phyloP scores from a whole-genome alignment of 2,329 filamentous ascomycete genomes.

The Botrytis hyacinthi region DNA sequence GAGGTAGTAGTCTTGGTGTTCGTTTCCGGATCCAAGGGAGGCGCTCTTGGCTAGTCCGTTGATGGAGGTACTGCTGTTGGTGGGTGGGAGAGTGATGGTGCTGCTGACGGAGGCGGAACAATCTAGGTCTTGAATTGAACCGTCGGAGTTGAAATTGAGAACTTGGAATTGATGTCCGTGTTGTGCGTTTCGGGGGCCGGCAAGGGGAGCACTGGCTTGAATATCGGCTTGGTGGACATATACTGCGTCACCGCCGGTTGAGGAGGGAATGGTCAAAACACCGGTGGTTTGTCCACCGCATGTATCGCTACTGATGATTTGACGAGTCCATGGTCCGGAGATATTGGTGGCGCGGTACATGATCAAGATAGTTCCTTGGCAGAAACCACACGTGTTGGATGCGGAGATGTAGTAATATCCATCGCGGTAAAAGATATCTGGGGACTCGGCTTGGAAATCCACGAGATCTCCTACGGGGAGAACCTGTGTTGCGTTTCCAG shows the following conservation, averaged over 20 bases:
- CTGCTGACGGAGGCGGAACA: slow-evolving; percentile 5
- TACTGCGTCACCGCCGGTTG: slow-evolving; percentile 18
- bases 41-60: background rate
- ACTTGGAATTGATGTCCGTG: slow-evolving; percentile 16
- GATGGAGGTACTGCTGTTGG: background rate
- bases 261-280: slow-evolving; percentile 27
- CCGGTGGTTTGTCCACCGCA: slow-evolving; percentile 31
- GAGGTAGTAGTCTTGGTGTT: slow-evolving; percentile 20
- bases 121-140: background rate
- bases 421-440: slow-evolving; percentile 31
- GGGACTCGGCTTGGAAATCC: slow-evolving; percentile 30
- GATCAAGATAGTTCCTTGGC: slow-evolving; percentile 29
- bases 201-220: slow-evolving; percentile 26
- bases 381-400: slow-evolving; percentile 34
- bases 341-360: slow-evolving; percentile 29
- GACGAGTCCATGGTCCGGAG: slow-evolving; percentile 29
- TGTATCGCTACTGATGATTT: slow-evolving; percentile 32
- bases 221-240: slow-evolving; percentile 33
- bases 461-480: slow-evolving; percentile 26
- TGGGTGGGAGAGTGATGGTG: slow-evolving; percentile 1
- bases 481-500: slow-evolving; percentile 22
- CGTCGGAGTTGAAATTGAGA: slow-evolving; percentile 15
- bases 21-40: slow-evolving; percentile 24
- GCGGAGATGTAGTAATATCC: slow-evolving; percentile 33
- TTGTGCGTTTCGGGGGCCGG: slow-evolving; percentile 19